Evolutionary conservation across 805 yeast species (phyloP).

Genomic region (Tetrapisispora fleetii): DNA sequence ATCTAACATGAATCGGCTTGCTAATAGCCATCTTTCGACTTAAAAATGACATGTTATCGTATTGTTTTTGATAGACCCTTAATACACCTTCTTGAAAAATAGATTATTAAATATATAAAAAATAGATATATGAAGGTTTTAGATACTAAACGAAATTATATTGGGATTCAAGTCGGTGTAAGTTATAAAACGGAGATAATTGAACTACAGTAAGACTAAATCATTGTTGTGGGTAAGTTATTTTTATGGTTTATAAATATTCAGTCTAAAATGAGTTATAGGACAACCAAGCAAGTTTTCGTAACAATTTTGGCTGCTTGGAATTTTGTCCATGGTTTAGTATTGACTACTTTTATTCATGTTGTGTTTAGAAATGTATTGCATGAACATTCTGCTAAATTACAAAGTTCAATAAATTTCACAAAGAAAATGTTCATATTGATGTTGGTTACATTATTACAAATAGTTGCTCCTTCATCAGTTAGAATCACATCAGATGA

Average conservation of each 20-base stretch:
- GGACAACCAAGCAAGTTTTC: not conserved
- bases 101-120: too few species aligned
- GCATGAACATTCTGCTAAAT: conserved; percentile 24
- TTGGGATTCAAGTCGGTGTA: too few species aligned
- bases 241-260: not conserved
- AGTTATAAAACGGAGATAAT: not conserved
- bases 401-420: conserved; percentile 37
- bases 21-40: too few species aligned
- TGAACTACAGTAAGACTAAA: not conserved
- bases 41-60: too few species aligned
- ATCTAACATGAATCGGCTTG: too few species aligned
- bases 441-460: conserved; percentile 41
- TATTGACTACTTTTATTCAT: not conserved
- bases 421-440: conserved; percentile 53
- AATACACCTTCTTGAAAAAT: too few species aligned
- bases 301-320: not conserved
- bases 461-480: conserved; percentile 42
- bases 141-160: too few species aligned
- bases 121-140: too few species aligned
- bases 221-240: not conserved
- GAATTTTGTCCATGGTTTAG: conserved; percentile 3
- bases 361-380: conserved; percentile 15
- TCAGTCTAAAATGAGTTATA: not conserved
- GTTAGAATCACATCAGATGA: conserved; percentile 42
- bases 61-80: too few species aligned